Evolutionary conservation across 331 rosid genomes (phyloP).

Genomic region (Acacia pycnantha): DNA sequence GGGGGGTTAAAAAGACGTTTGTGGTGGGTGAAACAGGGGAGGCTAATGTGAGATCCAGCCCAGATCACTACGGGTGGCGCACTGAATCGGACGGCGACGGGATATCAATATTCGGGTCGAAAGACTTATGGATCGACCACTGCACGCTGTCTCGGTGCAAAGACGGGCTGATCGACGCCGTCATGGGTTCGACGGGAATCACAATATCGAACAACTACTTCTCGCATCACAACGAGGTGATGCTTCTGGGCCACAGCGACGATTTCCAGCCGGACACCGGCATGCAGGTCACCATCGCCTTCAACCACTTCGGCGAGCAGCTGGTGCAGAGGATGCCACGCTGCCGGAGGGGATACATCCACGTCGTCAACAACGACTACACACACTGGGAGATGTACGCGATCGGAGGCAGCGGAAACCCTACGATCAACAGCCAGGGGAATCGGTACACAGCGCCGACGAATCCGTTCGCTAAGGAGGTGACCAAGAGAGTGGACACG

Average conservation of each 20-base stretch:
- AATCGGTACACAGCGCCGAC: slow-evolving; percentile 76
- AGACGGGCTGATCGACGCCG: slow-evolving; percentile 79
- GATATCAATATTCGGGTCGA: slow-evolving; percentile 81
- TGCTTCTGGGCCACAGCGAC: slow-evolving; percentile 89
- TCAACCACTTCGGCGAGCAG: slow-evolving; percentile 87
- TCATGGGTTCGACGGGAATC: slow-evolving; percentile 88
- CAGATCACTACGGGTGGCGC: slow-evolving; percentile 74
- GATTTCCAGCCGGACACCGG: slow-evolving; percentile 81
- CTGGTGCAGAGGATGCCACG: slow-evolving; percentile 91
- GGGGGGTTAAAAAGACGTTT: background rate
- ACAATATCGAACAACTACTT: slow-evolving; percentile 85
- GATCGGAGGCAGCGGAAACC: slow-evolving; percentile 86
- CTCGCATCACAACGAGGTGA: slow-evolving; percentile 90
- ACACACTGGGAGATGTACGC: slow-evolving; percentile 97
- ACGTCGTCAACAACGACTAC: slow-evolving; percentile 88
- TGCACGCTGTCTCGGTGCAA: slow-evolving; percentile 85
- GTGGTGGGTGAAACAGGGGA: slow-evolving; percentile 43
- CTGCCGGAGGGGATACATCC: slow-evolving; percentile 84
- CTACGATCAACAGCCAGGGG: slow-evolving; percentile 93
- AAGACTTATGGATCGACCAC: slow-evolving; percentile 91
- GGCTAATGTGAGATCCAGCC: slow-evolving; percentile 77
- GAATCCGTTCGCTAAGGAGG: slow-evolving; percentile 79
- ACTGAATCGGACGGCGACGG: slow-evolving; percentile 89
- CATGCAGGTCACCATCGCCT: slow-evolving; percentile 94
- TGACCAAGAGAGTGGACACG: slow-evolving; percentile 80